Conservation (phyloP, 2,329 filamentous ascomycete species). For the Anthostomella pinea region DNA sequence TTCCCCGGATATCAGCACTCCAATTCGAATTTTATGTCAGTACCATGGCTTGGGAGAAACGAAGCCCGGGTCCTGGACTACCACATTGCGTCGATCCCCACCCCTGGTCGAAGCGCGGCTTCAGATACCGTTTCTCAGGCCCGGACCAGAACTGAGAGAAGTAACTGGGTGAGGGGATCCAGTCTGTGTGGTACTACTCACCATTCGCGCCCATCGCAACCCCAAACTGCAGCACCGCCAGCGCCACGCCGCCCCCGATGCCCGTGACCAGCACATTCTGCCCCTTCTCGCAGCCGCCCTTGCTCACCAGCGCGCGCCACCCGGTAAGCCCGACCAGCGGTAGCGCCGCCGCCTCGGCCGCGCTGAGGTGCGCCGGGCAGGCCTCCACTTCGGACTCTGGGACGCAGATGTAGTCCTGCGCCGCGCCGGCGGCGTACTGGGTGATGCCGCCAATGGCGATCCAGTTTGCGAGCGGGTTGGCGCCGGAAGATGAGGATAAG, state of each 20-base stretch:
- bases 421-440: constrained; percentile 61
- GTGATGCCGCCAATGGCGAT: constrained; percentile 68
- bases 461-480: constrained; percentile 61
- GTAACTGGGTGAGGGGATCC: too few species aligned
- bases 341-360: constrained; percentile 76
- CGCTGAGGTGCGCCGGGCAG: constrained; percentile 68
- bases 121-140: too few species aligned
- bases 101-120: too few species aligned
- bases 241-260: constrained; percentile 87
- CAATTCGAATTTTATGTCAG: too few species aligned
- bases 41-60: too few species aligned
- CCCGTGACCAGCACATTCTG: constrained; percentile 83
- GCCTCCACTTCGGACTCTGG: constrained; percentile 71
- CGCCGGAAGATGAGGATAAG: too few species aligned
- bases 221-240: constrained; percentile 78
- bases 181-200: too few species aligned
- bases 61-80: too few species aligned
- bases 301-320: constrained; percentile 82
- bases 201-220: constrained; percentile 68
- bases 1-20: too few species aligned
- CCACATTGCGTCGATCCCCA: too few species aligned
- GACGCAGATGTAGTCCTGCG: constrained; percentile 70
- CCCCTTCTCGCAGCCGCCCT: constrained; percentile 65
- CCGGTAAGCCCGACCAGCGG: constrained; percentile 84
- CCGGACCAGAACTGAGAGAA: too few species aligned